Evolutionary conservation across 169 alveolate species (phyloP).

Genomic region (Eimeria brunetti): DNA sequence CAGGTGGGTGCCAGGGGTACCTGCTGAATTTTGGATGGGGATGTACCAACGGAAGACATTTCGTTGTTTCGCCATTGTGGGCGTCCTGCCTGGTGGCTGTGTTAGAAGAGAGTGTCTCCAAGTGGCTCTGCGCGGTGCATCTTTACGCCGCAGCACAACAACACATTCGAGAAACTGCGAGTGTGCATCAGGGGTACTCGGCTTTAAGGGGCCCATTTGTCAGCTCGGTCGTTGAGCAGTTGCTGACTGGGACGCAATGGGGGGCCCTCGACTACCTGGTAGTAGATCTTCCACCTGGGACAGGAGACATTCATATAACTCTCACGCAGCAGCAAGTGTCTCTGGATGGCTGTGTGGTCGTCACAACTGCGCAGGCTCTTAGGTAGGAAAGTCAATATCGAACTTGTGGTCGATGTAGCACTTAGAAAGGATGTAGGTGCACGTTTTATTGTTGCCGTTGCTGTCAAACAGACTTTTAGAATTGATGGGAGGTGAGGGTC

Average conservation of each 20-base stretch:
- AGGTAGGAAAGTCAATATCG: slow-evolving; percentile 33
- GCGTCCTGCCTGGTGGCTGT: neutral
- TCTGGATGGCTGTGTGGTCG: slow-evolving; percentile 94
- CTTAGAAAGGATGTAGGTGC: neutral
- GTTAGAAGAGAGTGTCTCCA: neutral
- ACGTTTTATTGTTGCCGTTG: neutral
- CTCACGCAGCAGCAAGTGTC: slow-evolving; percentile 93
- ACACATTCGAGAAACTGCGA: neutral
- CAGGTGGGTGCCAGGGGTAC: slow-evolving; percentile 33
- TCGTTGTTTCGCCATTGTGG: neutral
- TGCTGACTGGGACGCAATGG: slow-evolving; percentile 91
- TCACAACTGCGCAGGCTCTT: slow-evolving; percentile 97
- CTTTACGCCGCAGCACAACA: neutral
- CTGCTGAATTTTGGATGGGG: neutral
- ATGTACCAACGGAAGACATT: neutral
- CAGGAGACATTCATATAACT: slow-evolving; percentile 99
- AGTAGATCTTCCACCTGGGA: slow-evolving; percentile 99
- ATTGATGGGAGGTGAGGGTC: neutral
- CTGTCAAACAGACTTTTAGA: neutral
- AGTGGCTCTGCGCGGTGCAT: neutral
- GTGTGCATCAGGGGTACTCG: slow-evolving; percentile 69
- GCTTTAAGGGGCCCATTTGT: slow-evolving; percentile 83
- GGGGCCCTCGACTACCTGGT: slow-evolving; percentile 98
- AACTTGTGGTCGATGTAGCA: neutral
- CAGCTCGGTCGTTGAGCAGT: slow-evolving; percentile 79